phyloP scores from a whole-genome alignment of 2,329 filamentous ascomycete genomes.

The Cordyceps farinosa region DNA sequence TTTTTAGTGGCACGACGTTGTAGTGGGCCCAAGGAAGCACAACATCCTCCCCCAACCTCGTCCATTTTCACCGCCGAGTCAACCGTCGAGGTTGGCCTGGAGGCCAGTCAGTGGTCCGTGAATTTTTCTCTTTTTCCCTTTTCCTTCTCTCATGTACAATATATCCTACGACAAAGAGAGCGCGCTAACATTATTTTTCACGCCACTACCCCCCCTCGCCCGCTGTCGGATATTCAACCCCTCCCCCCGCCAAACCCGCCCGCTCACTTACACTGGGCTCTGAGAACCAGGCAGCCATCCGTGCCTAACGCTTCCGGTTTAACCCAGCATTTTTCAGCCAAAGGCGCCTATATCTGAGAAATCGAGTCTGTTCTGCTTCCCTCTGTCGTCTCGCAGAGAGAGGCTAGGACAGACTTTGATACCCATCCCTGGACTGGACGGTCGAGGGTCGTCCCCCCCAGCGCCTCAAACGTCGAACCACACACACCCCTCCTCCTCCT shows the following conservation, averaged over 20 bases:
- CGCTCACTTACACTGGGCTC: not conserved
- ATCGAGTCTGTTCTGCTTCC: too few species aligned
- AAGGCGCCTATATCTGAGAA: too few species aligned
- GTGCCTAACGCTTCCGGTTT: not conserved
- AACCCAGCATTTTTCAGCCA: not conserved
- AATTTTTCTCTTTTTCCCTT: not conserved
- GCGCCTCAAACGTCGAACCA: not conserved
- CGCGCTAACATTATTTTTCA: not conserved
- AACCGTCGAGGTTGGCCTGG: not conserved
- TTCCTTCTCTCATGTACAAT: not conserved
- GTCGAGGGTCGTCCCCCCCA: not conserved
- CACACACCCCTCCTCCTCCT: not conserved
- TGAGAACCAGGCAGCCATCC: not conserved
- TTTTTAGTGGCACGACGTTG: not conserved
- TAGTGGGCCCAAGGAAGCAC: not conserved
- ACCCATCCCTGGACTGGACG: not conserved
- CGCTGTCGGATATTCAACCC: not conserved
- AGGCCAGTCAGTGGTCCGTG: not conserved
- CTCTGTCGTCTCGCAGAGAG: too few species aligned
- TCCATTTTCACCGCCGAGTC: constrained; percentile 6
- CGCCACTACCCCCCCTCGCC: not conserved
- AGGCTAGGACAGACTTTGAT: not conserved
- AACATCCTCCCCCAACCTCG: not conserved
- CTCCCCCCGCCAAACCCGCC: not conserved
- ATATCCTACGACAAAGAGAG: not conserved